Conservation (phyloP, 441 rosid species). For the Populus hybrid region DNA sequence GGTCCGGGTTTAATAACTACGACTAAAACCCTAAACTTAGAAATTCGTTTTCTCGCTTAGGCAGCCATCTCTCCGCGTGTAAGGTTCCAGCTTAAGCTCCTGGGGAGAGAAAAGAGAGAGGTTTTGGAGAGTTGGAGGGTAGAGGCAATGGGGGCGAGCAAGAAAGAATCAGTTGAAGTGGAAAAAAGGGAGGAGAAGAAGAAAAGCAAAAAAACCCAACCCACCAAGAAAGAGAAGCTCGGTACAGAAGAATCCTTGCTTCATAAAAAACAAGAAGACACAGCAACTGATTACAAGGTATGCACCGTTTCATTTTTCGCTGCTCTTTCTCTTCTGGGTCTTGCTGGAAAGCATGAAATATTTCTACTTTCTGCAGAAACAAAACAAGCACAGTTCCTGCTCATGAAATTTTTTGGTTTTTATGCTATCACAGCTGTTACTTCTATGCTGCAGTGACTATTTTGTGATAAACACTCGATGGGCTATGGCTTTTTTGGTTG, state of each 20-base stretch:
- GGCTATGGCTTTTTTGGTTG: not conserved
- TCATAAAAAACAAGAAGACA: not conserved
- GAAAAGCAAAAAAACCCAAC: not conserved
- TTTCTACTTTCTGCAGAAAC: not conserved
- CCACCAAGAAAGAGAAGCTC: not conserved
- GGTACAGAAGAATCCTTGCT: not conserved
- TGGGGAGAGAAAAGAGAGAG: not conserved
- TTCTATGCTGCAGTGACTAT: not conserved
- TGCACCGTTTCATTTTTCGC: not conserved
- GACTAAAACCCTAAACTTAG: not conserved
- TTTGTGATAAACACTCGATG: not conserved
- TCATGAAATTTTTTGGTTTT: not conserved
- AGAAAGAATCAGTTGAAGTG: constrained; percentile 5
- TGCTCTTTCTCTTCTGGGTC: not conserved
- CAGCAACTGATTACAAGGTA: not conserved
- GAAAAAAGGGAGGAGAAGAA: not conserved
- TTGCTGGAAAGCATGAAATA: not conserved
- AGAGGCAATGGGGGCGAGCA: not conserved
- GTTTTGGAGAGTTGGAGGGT: not conserved
- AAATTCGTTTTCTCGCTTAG: not conserved
- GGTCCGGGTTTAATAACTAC: too few relatives aligned
- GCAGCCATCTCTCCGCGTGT: not conserved
- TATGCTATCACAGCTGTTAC: not conserved
- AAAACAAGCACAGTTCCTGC: not conserved
- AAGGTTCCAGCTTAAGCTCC: not conserved